Conservation (phyloP, 495 filamentous ascomycete genomes). For the Penicillium cataractarum region DNA sequence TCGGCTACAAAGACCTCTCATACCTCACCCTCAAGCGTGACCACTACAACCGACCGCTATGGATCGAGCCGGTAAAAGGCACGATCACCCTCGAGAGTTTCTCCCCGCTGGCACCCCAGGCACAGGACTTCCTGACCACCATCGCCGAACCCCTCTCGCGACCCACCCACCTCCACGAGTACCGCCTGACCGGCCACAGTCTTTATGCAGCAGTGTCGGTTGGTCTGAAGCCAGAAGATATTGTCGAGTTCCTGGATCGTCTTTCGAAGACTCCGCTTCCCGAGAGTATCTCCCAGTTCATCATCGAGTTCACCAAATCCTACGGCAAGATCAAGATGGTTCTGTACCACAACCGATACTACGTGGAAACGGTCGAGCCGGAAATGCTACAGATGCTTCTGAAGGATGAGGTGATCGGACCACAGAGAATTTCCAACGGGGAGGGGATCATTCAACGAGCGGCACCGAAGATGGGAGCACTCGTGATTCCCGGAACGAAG, state of each 20-base stretch:
- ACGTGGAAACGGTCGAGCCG: conserved; percentile 87
- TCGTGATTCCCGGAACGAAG: conserved; percentile 94
- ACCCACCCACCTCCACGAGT: conserved; percentile 89
- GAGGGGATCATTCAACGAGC: conserved; percentile 76
- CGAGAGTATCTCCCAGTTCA: conserved; percentile 74
- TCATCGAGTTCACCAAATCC: conserved; percentile 80
- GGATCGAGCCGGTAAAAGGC: conserved; percentile 84
- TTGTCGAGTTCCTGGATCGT: conserved; percentile 82
- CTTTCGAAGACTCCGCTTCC: conserved; percentile 87
- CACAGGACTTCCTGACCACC: conserved; percentile 92
- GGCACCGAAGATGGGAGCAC: conserved; percentile 83
- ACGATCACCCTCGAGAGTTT: conserved; percentile 96
- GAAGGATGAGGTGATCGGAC: conserved; percentile 69
- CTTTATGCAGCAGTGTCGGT: conserved; percentile 95
- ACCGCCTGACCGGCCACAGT: conserved; percentile 86
- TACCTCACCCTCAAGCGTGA: conserved; percentile 82
- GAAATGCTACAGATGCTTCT: conserved; percentile 82
- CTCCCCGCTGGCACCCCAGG: conserved; percentile 78
- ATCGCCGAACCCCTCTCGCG: conserved; percentile 92
- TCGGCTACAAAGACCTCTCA: conserved; percentile 77
- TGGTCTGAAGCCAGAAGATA: conserved; percentile 83
- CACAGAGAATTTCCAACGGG: conserved; percentile 62
- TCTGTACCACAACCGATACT: conserved; percentile 90
- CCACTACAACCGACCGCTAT: conserved; percentile 84
- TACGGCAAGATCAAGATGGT: conserved; percentile 97